Base-by-base conservation (phyloP, 1,284 basidiomycete species). In the Peniophora sp. region DNA sequence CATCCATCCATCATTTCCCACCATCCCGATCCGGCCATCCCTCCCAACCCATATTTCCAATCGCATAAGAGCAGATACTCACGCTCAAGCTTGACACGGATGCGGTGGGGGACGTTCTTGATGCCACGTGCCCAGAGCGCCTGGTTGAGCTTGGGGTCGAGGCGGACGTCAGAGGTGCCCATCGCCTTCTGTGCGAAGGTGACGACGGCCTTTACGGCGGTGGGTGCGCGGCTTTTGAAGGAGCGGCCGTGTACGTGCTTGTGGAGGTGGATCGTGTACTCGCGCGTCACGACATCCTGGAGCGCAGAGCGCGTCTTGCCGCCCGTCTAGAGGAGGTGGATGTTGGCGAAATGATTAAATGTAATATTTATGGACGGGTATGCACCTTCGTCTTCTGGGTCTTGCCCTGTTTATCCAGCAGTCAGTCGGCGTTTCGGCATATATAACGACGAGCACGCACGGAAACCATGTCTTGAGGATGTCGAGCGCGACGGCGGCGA, bases 211-310 rank as follows among this genome's bases (percentile, higher is more conserved):
- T 97, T 97, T 72, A 97, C 82, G 59, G 92, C 94, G 76, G 84
- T 86, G 47, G 94, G 94, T 22, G 94, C 91, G 63, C 91, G 86
- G 79, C 93, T 94, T 77, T 95, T 94, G 81, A 95, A 94, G 48
- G 87, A 86, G 54, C 87, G 81, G 62, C 88, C 91, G 71, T 93
- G 91, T 48, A 92, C 89, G 59, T 74, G 85, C 74, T 95, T 97
- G 84, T 96, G 92, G 50, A 97, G 75, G 73, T 96, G 91, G 74
- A 97, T 88, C 62, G 92, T 95, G 83, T 95, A 94, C 70, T 97
- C 94, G 66, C 94, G 85, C 62, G 94, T 91, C 60, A 97, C 93
- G 72, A 97, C 92, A 71, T 97, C 94, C 72, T 91, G 82, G 68
- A 97, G 89, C 55, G 93, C 93, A 55, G 91, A 93, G 71, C 92